These are phyloP conservation scores for Naganishia vishniacii DNA, from an alignment of 768 basidiomycete species.

Conservation along the genomic window DNA sequence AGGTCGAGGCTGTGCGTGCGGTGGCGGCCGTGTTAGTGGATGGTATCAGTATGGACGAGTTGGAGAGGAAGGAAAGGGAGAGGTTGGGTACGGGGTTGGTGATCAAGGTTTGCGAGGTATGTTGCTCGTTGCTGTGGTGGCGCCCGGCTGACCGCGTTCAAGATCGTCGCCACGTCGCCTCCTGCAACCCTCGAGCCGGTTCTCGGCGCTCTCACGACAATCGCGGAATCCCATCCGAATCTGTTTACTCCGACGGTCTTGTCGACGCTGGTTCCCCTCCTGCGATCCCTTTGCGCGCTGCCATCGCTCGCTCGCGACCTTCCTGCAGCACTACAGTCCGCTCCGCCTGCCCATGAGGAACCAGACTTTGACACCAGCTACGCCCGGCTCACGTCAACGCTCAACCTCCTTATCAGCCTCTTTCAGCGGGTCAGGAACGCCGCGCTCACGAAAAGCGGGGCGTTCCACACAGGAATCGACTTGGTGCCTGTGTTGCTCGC, in stretches of 20 bases:
- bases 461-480: neutral
- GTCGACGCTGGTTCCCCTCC: slow-evolving; percentile 4
- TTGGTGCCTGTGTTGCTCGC: neutral
- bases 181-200: neutral
- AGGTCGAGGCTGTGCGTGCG: neutral
- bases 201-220: slow-evolving; percentile 4
- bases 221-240: slow-evolving; percentile 7
- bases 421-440: neutral
- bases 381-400: neutral
- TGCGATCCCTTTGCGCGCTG: slow-evolving; percentile 16
- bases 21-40: neutral
- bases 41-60: slow-evolving; percentile 4
- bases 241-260: slow-evolving; percentile 16
- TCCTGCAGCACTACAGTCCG: slow-evolving; percentile 8
- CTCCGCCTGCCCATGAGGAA: neutral
- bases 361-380: neutral
- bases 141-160: neutral
- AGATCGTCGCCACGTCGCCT: slow-evolving; percentile 15
- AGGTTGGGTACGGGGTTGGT: slow-evolving; percentile 24
- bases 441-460: neutral
- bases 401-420: neutral
- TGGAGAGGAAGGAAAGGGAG: slow-evolving; percentile 9
- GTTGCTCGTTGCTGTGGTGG: slow-evolving; percentile 5
- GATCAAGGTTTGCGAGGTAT: slow-evolving; percentile 24
- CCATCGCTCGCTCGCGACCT: neutral